phyloP scores from a whole-genome alignment of 805 yeast genomes.

The Metschnikowia baotianmanensis region DNA sequence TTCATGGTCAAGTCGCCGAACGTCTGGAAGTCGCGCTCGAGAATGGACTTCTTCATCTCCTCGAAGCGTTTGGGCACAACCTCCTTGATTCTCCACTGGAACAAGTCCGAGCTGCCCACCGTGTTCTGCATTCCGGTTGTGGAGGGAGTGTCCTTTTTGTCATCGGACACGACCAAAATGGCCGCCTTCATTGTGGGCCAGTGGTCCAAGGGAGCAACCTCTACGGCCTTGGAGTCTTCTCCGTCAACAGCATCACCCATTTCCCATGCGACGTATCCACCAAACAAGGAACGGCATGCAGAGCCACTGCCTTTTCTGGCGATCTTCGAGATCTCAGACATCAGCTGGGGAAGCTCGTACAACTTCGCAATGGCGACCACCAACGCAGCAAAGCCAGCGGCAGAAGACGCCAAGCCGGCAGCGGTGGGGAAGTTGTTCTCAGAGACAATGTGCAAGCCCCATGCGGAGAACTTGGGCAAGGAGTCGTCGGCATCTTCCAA shows the following conservation, averaged over 20 bases:
- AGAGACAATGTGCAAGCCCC: constrained; percentile 76
- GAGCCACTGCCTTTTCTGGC: constrained; percentile 99
- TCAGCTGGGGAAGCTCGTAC: constrained; percentile 79
- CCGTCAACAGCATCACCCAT: constrained; percentile 82
- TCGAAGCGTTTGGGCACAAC: constrained; percentile 87
- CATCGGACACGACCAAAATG: constrained; percentile 88
- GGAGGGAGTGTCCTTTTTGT: constrained; percentile 90
- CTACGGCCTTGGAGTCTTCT: constrained; percentile 91
- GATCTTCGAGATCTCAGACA: constrained; percentile 82
- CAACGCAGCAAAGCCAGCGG: constrained; percentile 97
- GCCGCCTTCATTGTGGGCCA: constrained; percentile 94
- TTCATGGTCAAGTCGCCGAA: constrained; percentile 93
- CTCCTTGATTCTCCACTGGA: constrained; percentile 68
- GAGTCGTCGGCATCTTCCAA: constrained; percentile 55
- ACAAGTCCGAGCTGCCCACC: constrained; percentile 83
- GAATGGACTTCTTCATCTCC: constrained; percentile 77
- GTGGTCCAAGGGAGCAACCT: constrained; percentile 77
- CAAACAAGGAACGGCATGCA: constrained; percentile 94
- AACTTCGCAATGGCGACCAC: constrained; percentile 85
- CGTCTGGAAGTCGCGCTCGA: constrained; percentile 65
- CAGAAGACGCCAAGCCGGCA: constrained; percentile 96
- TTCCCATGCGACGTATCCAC: constrained; percentile 99
- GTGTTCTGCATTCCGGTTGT: constrained; percentile 97
- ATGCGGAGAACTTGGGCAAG: constrained; percentile 60
- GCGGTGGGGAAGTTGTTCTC: constrained; percentile 99